phyloP scores from a whole-genome alignment of 106 monocot genomes.

The Dactylorhiza incarnata region DNA sequence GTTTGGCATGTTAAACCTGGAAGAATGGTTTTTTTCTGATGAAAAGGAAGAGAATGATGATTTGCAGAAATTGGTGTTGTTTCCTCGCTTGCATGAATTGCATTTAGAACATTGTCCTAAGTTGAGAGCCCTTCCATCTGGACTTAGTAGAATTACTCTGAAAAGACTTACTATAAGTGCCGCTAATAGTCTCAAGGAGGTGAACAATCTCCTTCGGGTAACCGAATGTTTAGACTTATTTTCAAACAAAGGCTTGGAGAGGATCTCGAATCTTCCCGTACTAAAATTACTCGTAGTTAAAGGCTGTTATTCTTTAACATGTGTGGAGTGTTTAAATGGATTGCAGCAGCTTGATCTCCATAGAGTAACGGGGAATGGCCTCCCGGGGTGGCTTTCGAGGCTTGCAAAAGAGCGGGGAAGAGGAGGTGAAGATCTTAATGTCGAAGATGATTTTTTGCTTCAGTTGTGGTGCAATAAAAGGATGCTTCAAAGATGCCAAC shows the following conservation, averaged over 20 bases:
- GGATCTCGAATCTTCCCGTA: conserved; percentile 8
- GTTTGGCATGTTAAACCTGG: conserved; percentile 20
- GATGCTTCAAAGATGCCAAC: conserved; percentile 20
- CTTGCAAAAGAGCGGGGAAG: background rate
- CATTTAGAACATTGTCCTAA: conserved; percentile 13
- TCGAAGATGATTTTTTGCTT: conserved; percentile 4
- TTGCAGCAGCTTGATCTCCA: conserved; percentile 2
- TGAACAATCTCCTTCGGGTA: conserved; percentile 8
- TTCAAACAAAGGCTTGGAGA: background rate
- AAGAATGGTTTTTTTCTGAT: conserved; percentile 20
- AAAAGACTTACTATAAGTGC: background rate
- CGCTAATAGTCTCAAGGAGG: background rate
- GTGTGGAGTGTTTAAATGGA: conserved; percentile 6
- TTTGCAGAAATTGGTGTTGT: background rate
- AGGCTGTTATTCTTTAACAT: background rate
- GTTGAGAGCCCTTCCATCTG: conserved; percentile 18
- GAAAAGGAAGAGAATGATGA: background rate
- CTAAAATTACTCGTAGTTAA: background rate
- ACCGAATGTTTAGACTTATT: background rate
- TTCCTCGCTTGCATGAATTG: conserved; percentile 8
- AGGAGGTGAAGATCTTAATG: background rate
- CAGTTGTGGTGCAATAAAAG: conserved; percentile 9
- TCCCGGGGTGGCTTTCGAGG: conserved; percentile 18
- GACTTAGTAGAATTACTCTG: conserved; percentile 5
- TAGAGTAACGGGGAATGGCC: conserved; percentile 2